Percentiles rank a stretch among this genome's conserved stretches.
Evolutionary conservation across 805 yeast genomes (phyloP).

Genomic region (Wickerhamiella alocasiicola): DNA sequence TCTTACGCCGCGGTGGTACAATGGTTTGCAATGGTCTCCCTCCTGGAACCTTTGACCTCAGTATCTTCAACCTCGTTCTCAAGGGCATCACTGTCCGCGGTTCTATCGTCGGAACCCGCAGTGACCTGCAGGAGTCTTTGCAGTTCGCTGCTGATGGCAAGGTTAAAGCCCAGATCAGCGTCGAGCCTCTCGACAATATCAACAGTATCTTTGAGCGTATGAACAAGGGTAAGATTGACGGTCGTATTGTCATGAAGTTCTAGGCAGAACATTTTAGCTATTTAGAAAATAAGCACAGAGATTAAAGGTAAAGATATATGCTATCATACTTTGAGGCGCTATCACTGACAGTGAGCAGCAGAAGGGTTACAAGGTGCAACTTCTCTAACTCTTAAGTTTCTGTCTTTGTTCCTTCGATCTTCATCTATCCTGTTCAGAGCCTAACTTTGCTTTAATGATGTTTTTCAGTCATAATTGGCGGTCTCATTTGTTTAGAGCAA

Average conservation of each 20-base stretch:
- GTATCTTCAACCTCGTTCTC: slow-evolving; percentile 62
- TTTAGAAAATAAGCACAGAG: no score
- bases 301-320: no score
- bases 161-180: slow-evolving; percentile 51
- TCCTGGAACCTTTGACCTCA: slow-evolving; percentile 59
- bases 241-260: slow-evolving; percentile 85
- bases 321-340: no score
- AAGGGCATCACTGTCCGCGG: slow-evolving; percentile 63
- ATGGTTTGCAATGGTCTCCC: slow-evolving; percentile 69
- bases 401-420: no score
- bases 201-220: slow-evolving; percentile 64
- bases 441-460: no score
- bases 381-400: no score
- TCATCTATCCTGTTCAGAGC: no score
- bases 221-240: slow-evolving; percentile 76
- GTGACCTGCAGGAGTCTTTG: slow-evolving; percentile 71
- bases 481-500: no score
- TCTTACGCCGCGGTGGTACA: slow-evolving; percentile 55
- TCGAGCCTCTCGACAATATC: slow-evolving; percentile 45
- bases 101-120: slow-evolving; percentile 82
- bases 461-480: no score
- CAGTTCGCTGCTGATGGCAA: slow-evolving; percentile 63
- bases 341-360: no score
- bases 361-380: no score
- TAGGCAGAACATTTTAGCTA: no score